A percentile compares a stretch with the other conserved stretches of the same genome.
Conservation (phyloP, 2,329 filamentous ascomycete species). For the Mycocentrospora acerina region DNA sequence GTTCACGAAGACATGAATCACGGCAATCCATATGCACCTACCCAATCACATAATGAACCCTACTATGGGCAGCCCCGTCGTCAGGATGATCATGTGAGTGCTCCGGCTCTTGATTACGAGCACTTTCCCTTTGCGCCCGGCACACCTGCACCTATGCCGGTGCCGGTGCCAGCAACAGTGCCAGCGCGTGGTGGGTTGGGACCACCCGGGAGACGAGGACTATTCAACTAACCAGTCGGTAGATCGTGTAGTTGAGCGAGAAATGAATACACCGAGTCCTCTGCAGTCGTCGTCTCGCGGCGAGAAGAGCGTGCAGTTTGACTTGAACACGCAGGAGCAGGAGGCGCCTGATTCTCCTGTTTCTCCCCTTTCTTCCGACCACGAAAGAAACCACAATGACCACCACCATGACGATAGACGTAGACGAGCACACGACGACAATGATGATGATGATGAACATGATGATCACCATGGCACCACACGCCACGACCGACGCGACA, state of each 20-base stretch:
- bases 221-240: constrained; percentile 5
- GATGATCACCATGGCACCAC: constrained; percentile 3
- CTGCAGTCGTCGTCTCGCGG: constrained; percentile 11
- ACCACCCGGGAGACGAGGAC: constrained; percentile 3
- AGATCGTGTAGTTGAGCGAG: constrained; percentile 29
- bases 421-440: background rate
- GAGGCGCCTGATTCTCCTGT: constrained; percentile 22
- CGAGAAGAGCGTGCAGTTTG: constrained; percentile 43
- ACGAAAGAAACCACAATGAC: too few relatives aligned
- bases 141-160: constrained; percentile 9
- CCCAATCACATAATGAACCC: constrained; percentile 20
- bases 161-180: constrained; percentile 29
- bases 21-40: constrained; percentile 31
- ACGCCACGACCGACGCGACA: too few relatives aligned
- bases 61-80: constrained; percentile 40
- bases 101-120: constrained; percentile 35
- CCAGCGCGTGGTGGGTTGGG: constrained; percentile 12
- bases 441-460: constrained; percentile 2
- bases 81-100: constrained; percentile 55
- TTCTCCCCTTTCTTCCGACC: too few relatives aligned
- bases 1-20: constrained; percentile 33
- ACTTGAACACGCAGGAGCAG: constrained; percentile 34
- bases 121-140: constrained; percentile 19
- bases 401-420: too few relatives aligned
- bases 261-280: constrained; percentile 14